A percentile compares a stretch with the other conserved stretches of the same genome.
phyloP scores from a whole-genome alignment of 2,329 filamentous ascomycete species.

The Coniosporium uncinatum region DNA sequence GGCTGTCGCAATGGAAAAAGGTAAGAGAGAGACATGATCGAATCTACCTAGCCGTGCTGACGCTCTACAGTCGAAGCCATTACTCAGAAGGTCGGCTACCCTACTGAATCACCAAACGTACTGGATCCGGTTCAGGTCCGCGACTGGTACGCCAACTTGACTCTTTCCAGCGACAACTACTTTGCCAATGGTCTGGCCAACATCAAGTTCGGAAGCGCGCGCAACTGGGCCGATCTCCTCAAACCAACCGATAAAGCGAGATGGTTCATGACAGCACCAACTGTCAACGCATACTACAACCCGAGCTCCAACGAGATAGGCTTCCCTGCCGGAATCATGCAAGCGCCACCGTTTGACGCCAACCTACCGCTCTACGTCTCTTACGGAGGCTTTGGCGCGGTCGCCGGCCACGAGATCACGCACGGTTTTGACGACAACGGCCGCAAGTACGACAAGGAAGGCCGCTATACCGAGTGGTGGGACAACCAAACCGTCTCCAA shows the following conservation, averaged over 20 bases:
- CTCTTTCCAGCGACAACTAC: slow-evolving; percentile 43
- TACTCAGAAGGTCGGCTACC: slow-evolving; percentile 63
- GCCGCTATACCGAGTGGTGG: slow-evolving; percentile 65
- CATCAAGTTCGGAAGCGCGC: slow-evolving; percentile 38
- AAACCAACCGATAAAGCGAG: slow-evolving; percentile 54
- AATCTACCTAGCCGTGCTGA: not conserved
- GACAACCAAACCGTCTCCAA: slow-evolving; percentile 50
- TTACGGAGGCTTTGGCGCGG: slow-evolving; percentile 64
- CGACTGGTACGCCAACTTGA: slow-evolving; percentile 49
- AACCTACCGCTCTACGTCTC: slow-evolving; percentile 57
- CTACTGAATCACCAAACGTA: slow-evolving; percentile 54
- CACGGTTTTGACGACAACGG: slow-evolving; percentile 66
- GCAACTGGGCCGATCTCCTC: slow-evolving; percentile 51
- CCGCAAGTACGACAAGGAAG: slow-evolving; percentile 57
- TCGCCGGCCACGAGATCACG: slow-evolving; percentile 64
- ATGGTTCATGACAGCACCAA: slow-evolving; percentile 56
- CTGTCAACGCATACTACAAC: slow-evolving; percentile 59
- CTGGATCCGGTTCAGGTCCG: slow-evolving; percentile 49
- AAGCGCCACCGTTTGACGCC: slow-evolving; percentile 60
- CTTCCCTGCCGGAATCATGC: slow-evolving; percentile 66
- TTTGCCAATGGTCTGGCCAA: slow-evolving; percentile 53
- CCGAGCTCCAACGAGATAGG: slow-evolving; percentile 61
- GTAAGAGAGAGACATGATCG: not conserved
- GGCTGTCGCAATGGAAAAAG: slow-evolving; percentile 53
- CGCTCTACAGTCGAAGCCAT: slow-evolving; percentile 49